Conservation (phyloP, 768 basidiomycete species). For the Termitomyces titanicus region DNA sequence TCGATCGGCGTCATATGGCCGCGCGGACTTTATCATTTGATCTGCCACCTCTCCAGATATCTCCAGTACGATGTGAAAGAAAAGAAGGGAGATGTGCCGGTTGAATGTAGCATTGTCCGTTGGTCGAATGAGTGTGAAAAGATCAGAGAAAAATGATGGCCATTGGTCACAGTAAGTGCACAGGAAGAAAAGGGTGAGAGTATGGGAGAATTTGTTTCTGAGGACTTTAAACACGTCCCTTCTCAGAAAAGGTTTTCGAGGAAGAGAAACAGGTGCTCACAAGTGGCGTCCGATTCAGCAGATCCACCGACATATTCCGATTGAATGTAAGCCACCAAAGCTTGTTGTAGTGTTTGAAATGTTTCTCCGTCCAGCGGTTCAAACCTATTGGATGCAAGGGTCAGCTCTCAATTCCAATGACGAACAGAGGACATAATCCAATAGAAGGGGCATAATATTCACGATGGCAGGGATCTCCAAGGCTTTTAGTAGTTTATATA, state of each 20-base stretch:
- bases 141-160: conserved; percentile 79
- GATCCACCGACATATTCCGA: conserved; percentile 85
- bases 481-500: not conserved
- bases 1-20: conserved; percentile 64
- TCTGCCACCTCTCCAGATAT: conserved; percentile 98
- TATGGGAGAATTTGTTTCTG: conserved; percentile 94
- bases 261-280: conserved; percentile 44
- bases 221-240: conserved; percentile 49
- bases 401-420: conserved; percentile 1
- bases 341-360: conserved; percentile 70
- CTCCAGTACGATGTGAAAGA: conserved; percentile 90
- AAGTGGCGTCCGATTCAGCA: conserved; percentile 77
- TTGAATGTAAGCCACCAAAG: conserved; percentile 78
- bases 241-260: conserved; percentile 11
- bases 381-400: conserved; percentile 35
- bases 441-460: not conserved
- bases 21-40: conserved; percentile 86
- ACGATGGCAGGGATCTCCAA: not conserved
- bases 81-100: conserved; percentile 79
- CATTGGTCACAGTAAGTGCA: conserved; percentile 84
- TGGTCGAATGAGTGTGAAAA: conserved; percentile 70
- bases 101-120: conserved; percentile 66
- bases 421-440: not conserved
- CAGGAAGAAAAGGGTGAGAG: conserved; percentile 84
- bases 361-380: conserved; percentile 67